Evolutionary conservation across 2,329 filamentous ascomycete species (phyloP).

Genomic region (Ophiostoma sp.): DNA sequence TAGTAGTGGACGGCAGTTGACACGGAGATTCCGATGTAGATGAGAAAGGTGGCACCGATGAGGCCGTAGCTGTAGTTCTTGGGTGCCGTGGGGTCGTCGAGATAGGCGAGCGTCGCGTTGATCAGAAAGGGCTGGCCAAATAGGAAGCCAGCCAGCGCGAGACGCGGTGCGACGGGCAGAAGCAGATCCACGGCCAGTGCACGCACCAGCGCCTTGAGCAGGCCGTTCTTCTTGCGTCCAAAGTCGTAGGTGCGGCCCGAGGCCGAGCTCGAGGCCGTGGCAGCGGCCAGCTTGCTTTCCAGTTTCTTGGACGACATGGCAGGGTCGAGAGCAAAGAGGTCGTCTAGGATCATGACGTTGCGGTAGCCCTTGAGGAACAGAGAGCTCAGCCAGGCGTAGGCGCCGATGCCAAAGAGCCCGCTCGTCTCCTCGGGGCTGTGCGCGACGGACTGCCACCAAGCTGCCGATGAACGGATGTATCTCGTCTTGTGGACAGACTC

Average conservation of each 20-base stretch:
- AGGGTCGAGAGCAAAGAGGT: slow-evolving; percentile 34
- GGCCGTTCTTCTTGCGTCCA: not conserved
- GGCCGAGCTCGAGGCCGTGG: not conserved
- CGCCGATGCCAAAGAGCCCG: slow-evolving; percentile 34
- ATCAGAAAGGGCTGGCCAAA: slow-evolving; percentile 36
- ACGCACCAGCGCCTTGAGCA: not conserved
- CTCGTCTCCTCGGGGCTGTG: slow-evolving; percentile 35
- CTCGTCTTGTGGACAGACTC: slow-evolving; percentile 24
- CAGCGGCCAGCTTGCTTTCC: slow-evolving; percentile 24
- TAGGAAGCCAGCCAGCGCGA: slow-evolving; percentile 28
- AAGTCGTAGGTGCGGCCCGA: not conserved
- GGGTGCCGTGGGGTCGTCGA: slow-evolving; percentile 26
- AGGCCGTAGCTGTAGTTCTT: slow-evolving; percentile 38
- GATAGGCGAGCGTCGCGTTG: slow-evolving; percentile 31
- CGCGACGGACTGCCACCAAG: slow-evolving; percentile 23
- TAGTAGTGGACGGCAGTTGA: slow-evolving; percentile 39
- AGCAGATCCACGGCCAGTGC: not conserved
- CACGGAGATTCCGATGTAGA: slow-evolving; percentile 40
- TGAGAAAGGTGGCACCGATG: slow-evolving; percentile 38
- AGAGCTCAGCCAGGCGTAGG: slow-evolving; percentile 36
- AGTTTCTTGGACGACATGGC: slow-evolving; percentile 19
- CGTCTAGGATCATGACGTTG: slow-evolving; percentile 32
- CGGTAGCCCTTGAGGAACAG: slow-evolving; percentile 36
- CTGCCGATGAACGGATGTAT: slow-evolving; percentile 3
- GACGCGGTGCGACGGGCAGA: not conserved